Conservation (phyloP, 352 stramenopile genomes). For the Peronospora farinosa region DNA sequence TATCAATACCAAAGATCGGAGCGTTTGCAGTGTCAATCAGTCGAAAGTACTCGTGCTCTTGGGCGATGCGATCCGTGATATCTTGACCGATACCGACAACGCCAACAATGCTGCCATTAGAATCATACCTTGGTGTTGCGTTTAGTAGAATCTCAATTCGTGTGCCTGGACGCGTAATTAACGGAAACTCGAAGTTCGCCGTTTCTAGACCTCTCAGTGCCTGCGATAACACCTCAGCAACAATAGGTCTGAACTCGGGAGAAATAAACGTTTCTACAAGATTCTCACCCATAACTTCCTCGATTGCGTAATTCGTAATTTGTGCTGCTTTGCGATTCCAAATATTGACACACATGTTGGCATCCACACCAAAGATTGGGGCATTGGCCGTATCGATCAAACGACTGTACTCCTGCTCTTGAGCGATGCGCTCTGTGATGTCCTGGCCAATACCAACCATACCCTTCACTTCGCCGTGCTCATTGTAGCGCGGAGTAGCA, state of each 20-base stretch:
- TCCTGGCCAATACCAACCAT: constrained; percentile 77
- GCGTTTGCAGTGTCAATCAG: constrained; percentile 71
- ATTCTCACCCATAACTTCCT: constrained; percentile 82
- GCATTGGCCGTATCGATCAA: constrained; percentile 82
- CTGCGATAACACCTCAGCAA: constrained; percentile 71
- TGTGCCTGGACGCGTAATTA: constrained; percentile 67
- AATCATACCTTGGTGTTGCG: constrained; percentile 32
- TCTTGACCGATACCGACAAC: constrained; percentile 65
- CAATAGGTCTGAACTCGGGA: constrained; percentile 58
- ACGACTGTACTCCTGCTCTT: constrained; percentile 68
- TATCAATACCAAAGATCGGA: constrained; percentile 83
- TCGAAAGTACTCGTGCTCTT: constrained; percentile 81
- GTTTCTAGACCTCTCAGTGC: constrained; percentile 69
- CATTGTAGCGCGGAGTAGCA: constrained; percentile 52
- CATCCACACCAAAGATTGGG: constrained; percentile 61
- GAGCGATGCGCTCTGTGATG: constrained; percentile 48
- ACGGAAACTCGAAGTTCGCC: constrained; percentile 86
- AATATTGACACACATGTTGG: constrained; percentile 68
- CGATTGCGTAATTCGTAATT: constrained; percentile 84
- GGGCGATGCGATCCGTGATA: constrained; percentile 61
- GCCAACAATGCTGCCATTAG: constrained; percentile 57
- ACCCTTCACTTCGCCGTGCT: constrained; percentile 57
- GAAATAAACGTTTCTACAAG: constrained; percentile 86
- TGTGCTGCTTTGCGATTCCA: constrained; percentile 87
- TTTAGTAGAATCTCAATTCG: constrained; percentile 48